phyloP scores from a whole-genome alignment of 768 basidiomycete species.

The Mycena indigotica region DNA sequence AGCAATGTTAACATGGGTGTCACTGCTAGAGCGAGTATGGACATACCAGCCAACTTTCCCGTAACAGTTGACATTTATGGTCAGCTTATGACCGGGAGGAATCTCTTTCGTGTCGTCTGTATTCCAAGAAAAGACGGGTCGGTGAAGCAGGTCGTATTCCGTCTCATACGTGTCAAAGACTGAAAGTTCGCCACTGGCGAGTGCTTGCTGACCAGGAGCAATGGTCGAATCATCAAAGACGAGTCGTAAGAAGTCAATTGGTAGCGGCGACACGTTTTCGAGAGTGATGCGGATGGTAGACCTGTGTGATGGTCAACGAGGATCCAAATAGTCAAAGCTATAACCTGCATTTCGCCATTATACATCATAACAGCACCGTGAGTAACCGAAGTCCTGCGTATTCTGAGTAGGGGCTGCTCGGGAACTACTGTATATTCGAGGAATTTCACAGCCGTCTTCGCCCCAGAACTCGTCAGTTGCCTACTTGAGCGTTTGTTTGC shows the following conservation, averaged over 20 bases:
- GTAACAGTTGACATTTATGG: constrained; percentile 70
- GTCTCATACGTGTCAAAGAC: constrained; percentile 90
- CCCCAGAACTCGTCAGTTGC: constrained; percentile 11
- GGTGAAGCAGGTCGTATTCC: constrained; percentile 75
- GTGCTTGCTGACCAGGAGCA: constrained; percentile 67
- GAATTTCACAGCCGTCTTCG: constrained; percentile 48
- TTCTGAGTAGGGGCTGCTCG: constrained; percentile 84
- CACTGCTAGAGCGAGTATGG: too few relatives aligned
- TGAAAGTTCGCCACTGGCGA: constrained; percentile 79
- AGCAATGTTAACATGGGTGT: neutral
- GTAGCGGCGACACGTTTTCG: constrained; percentile 84
- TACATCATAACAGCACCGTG: constrained; percentile 96
- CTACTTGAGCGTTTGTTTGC: constrained; percentile 40
- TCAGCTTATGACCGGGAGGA: constrained; percentile 68
- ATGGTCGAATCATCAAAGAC: constrained; percentile 92
- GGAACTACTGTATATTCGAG: constrained; percentile 83
- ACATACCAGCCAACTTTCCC: constrained; percentile 90
- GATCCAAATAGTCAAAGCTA: too few relatives aligned
- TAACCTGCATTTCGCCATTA: constrained; percentile 86
- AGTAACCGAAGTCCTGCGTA: constrained; percentile 85
- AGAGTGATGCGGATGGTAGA: constrained; percentile 82
- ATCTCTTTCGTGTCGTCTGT: constrained; percentile 53
- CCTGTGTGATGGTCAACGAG: too few relatives aligned
- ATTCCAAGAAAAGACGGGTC: constrained; percentile 82
- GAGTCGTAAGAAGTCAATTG: constrained; percentile 83